Percentiles rank a stretch among this genome's conserved stretches.
These are phyloP conservation scores for Dichotomocladium elegans DNA, from an alignment of 371 early-diverging fungal species.

Conservation along the genomic window DNA sequence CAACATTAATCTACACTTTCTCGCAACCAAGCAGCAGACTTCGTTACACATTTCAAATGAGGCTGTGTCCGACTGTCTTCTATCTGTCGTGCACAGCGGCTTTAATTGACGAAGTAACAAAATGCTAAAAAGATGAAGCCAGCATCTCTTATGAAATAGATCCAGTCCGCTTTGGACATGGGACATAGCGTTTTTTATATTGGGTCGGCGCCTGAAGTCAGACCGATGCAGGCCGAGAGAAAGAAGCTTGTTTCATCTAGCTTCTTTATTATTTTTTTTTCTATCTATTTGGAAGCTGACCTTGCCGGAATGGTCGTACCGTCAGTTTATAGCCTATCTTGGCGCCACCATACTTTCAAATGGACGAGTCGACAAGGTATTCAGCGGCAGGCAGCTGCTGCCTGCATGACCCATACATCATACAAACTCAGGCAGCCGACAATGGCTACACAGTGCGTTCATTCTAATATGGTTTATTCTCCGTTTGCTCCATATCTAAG, in stretches of 20 bases:
- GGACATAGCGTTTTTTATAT: neutral
- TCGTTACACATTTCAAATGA: too few species aligned
- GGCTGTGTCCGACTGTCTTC: too few species aligned
- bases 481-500: neutral
- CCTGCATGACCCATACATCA: constrained; percentile 22
- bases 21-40: too few species aligned
- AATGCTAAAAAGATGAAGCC: too few species aligned
- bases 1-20: too few species aligned
- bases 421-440: constrained; percentile 12
- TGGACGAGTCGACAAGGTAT: too few species aligned
- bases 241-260: too few species aligned
- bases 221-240: too few species aligned
- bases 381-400: constrained; percentile 12
- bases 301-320: constrained; percentile 4
- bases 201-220: neutral
- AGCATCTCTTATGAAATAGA: neutral
- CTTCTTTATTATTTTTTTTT: neutral
- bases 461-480: neutral
- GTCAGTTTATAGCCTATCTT: constrained; percentile 13
- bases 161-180: neutral
- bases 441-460: neutral
- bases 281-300: neutral
- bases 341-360: constrained; percentile 3
- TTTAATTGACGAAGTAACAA: too few species aligned
- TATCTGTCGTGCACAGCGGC: too few species aligned